Base-by-base conservation (phyloP, 176 grass and related monocot species). In the Triticum turgidum region DNA sequence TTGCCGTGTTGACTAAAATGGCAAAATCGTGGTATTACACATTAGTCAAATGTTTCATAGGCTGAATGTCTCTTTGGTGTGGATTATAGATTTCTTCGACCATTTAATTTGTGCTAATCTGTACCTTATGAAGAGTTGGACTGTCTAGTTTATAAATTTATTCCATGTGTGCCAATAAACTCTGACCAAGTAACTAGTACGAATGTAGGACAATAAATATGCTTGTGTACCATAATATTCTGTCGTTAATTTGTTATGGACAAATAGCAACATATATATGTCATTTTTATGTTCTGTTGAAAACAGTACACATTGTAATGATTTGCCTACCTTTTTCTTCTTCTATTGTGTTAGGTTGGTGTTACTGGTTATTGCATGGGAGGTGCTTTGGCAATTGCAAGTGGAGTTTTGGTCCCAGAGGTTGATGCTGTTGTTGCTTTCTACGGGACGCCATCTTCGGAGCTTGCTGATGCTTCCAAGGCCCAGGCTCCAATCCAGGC, bases 361-460 rank as follows among this genome's bases (percentile, higher is more conserved):
- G 97, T 98, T 20, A 96, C 92, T 79, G 94, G 97, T 59, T 98
- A 90, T 83, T 96, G 94, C 85, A 91, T 98, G 94, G 94, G 94
- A 69, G 97, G 97, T 32, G 97, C 97, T 70, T 83, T 98, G 69
- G 89, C 97, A 20, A 92, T 98, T 86, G 94, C 97, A 88, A 96
- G 89, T 87, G 94, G 79, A 88, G 94, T 94, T 86, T 77, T 96
- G 88, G 83, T 96, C 83, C 97, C 92, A 81, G 88, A 96, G 82
- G 92, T 91, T 82, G 97, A 98, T 94, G 97, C 89, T 85, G 94
- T 91, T 80, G 97, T 94, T 80, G 94, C 92, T 79, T 98, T 98
- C 84, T 98, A 98, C 45, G 94, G 97, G n/a, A 84, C 89, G 20
- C 91, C 94, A 82, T 88, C 94, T 69, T 75, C 92, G 21, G 76